Evolutionary conservation across 1,284 basidiomycete species (phyloP).

Genomic region (Moesziomyces antarcticus): DNA sequence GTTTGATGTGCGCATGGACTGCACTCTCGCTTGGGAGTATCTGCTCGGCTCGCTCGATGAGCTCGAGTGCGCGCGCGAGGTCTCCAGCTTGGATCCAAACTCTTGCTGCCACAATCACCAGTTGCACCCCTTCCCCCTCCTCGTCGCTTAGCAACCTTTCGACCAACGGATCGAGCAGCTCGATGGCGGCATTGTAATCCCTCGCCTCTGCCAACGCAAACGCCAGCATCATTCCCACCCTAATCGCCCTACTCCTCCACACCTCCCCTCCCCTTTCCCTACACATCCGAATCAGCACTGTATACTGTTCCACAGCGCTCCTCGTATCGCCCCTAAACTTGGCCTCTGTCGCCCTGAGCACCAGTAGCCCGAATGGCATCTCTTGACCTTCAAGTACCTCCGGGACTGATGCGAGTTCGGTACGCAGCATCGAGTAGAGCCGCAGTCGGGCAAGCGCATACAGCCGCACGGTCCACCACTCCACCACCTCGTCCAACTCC

Average conservation of each 20-base stretch:
- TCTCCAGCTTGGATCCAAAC: slow-evolving; percentile 28
- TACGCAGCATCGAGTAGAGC: slow-evolving; percentile 30
- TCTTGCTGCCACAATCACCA: slow-evolving; percentile 11
- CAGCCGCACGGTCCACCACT: slow-evolving; percentile 51
- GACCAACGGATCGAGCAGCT: slow-evolving; percentile 20
- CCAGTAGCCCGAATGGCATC: slow-evolving; percentile 32
- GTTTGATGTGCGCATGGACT: not conserved
- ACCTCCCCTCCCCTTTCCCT: not conserved
- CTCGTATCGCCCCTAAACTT: slow-evolving; percentile 17
- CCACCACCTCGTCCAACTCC: slow-evolving; percentile 7
- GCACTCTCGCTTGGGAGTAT: not conserved
- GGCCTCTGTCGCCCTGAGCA: slow-evolving; percentile 26
- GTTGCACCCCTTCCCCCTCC: slow-evolving; percentile 1
- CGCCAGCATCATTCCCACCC: slow-evolving; percentile 27
- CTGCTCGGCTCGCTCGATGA: not conserved
- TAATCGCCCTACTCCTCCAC: slow-evolving; percentile 25
- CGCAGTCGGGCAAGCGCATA: slow-evolving; percentile 39
- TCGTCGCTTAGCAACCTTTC: not conserved
- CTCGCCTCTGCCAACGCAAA: slow-evolving; percentile 28
- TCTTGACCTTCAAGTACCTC: slow-evolving; percentile 2
- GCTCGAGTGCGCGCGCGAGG: not conserved
- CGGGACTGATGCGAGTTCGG: not conserved
- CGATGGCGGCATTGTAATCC: slow-evolving; percentile 24
- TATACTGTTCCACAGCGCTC: slow-evolving; percentile 15
- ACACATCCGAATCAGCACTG: slow-evolving; percentile 11